Conservation (phyloP, 371 early-diverging fungal species). For the Rhizopus arrhizus region DNA sequence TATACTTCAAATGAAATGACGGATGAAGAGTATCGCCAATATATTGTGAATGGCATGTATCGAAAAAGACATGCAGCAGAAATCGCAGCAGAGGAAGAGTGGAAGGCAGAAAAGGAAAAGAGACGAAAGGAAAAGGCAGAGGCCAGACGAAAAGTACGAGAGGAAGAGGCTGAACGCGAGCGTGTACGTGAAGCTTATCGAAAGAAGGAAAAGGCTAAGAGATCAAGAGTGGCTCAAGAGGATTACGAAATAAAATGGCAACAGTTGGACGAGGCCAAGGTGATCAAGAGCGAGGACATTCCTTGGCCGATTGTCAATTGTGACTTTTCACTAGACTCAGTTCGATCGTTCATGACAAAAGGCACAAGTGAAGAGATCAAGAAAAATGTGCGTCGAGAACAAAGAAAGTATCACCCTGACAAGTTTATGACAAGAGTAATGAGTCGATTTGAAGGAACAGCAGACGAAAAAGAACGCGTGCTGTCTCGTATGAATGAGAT, state of each 20-base stretch:
- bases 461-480: slow-evolving; percentile 30
- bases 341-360: slow-evolving; percentile 31
- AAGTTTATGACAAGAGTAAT: slow-evolving; percentile 45
- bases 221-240: background rate
- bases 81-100: slow-evolving; percentile 32
- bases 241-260: slow-evolving; percentile 35
- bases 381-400: slow-evolving; percentile 46
- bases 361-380: slow-evolving; percentile 18
- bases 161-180: slow-evolving; percentile 30
- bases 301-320: slow-evolving; percentile 43
- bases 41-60: slow-evolving; percentile 47
- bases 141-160: slow-evolving; percentile 8
- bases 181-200: slow-evolving; percentile 19
- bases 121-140: slow-evolving; percentile 22
- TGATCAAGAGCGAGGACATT: slow-evolving; percentile 31
- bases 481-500: slow-evolving; percentile 34
- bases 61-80: slow-evolving; percentile 34
- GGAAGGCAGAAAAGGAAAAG: slow-evolving; percentile 24
- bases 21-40: slow-evolving; percentile 48
- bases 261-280: slow-evolving; percentile 16
- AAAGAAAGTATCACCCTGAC: slow-evolving; percentile 50
- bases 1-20: slow-evolving; percentile 28
- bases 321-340: slow-evolving; percentile 12
- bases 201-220: slow-evolving; percentile 4
- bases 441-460: slow-evolving; percentile 32